Conservation (phyloP, 495 filamentous ascomycete genomes). For the Lichenothelia convexa region DNA sequence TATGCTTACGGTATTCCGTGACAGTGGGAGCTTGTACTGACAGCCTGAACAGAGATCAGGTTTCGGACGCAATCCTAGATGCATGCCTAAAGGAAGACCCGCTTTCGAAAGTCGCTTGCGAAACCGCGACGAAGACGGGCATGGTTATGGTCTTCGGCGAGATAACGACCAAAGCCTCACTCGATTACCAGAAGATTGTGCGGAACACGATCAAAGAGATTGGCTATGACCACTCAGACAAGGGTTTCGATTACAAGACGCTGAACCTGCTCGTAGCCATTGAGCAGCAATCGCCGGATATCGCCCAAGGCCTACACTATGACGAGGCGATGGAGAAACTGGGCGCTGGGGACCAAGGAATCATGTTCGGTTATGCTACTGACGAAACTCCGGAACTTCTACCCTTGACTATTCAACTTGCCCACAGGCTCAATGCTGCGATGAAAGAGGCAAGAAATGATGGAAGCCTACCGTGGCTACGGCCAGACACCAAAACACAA, state of each 20-base stretch:
- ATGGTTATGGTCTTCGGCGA: conserved; percentile 99
- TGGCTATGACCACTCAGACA: conserved; percentile 87
- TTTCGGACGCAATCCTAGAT: conserved; percentile 96
- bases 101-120: conserved; percentile 94
- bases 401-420: conserved; percentile 77
- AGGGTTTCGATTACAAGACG: conserved; percentile 99
- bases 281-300: conserved; percentile 97
- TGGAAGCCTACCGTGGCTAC: conserved; percentile 79
- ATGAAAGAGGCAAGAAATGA: conserved; percentile 78
- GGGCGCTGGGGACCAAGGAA: conserved; percentile 98
- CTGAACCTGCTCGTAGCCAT: conserved; percentile 97
- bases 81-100: conserved; percentile 87
- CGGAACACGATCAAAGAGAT: conserved; percentile 94
- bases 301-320: conserved; percentile 94
- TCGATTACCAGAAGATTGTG: conserved; percentile 98
- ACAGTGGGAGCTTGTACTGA: background rate
- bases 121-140: conserved; percentile 96
- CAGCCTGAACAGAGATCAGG: conserved; percentile 47
- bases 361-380: conserved; percentile 99
- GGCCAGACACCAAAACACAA: conserved; percentile 98
- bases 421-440: conserved; percentile 87
- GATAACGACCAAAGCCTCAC: conserved; percentile 84
- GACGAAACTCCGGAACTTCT: conserved; percentile 97
- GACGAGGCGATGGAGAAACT: conserved; percentile 93
- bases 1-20: conserved; percentile 29